These are phyloP conservation scores for Picea mariana DNA, from an alignment of 83 land plant species.

Conservation along the genomic window DNA sequence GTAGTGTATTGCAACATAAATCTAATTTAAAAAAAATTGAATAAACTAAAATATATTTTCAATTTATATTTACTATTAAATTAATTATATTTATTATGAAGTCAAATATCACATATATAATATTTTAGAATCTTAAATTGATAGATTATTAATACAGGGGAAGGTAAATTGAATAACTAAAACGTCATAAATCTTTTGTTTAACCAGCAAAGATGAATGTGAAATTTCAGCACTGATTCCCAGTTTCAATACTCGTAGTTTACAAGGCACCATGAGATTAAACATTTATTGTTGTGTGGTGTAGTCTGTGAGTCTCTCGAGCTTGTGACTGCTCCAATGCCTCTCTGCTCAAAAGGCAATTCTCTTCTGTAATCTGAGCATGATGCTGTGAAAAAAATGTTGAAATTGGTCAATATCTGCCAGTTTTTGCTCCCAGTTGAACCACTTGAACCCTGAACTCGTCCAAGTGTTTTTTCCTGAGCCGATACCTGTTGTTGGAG, in stretches of 20 bases:
- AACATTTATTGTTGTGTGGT: background rate
- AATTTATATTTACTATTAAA: too few species aligned
- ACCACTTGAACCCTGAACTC: constrained; percentile 38
- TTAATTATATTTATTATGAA: too few species aligned
- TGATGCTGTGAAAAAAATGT: constrained; percentile 22
- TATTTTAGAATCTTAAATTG: too few species aligned
- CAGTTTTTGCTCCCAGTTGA: constrained; percentile 29
- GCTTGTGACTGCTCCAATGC: constrained; percentile 17
- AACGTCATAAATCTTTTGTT: too few species aligned
- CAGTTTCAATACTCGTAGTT: constrained; percentile 1
- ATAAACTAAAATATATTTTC: too few species aligned
- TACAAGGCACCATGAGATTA: background rate
- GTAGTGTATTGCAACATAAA: too few species aligned
- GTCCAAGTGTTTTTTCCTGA: too few species aligned
- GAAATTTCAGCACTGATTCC: background rate
- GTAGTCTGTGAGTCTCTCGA: constrained; percentile 21
- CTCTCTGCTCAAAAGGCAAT: constrained; percentile 23
- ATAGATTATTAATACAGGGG: too few species aligned
- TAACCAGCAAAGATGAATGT: too few species aligned
- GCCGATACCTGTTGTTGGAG: constrained; percentile 33
- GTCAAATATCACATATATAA: too few species aligned
- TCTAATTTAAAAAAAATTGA: too few species aligned
- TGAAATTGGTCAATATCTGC: constrained; percentile 29
- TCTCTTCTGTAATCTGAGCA: constrained; percentile 29
- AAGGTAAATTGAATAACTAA: too few species aligned